Conservation (phyloP, 345 rosid genomes). For the Clausena lansium region DNA sequence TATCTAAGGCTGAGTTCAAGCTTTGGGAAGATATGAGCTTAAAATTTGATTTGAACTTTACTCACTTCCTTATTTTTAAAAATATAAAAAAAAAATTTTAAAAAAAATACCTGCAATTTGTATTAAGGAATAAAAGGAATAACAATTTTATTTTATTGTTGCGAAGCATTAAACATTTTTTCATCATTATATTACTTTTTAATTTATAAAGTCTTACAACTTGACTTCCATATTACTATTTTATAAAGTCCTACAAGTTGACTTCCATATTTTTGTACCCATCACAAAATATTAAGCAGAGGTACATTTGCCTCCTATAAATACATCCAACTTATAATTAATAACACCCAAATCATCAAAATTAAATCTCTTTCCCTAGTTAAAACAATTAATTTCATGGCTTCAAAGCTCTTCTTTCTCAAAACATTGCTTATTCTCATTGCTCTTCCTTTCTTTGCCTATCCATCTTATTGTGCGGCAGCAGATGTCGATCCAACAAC, state of each 20-base stretch:
- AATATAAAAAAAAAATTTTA: too few relatives aligned
- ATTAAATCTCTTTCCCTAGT: not conserved
- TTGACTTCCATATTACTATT: too few relatives aligned
- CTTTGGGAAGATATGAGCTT: too few relatives aligned
- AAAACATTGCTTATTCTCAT: not conserved
- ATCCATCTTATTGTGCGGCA: not conserved
- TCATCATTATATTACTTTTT: too few relatives aligned
- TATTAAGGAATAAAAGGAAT: too few relatives aligned
- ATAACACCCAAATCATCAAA: not conserved
- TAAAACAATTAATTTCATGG: not conserved
- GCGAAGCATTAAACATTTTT: too few relatives aligned
- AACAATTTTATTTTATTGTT: too few relatives aligned
- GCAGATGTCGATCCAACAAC: conserved; percentile 8
- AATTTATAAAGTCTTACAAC: too few relatives aligned
- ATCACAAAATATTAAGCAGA: not conserved
- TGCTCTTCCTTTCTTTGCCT: conserved; percentile 9
- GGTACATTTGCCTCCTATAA: not conserved
- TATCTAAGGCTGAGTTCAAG: too few relatives aligned
- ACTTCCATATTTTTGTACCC: not conserved
- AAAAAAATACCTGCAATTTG: too few relatives aligned
- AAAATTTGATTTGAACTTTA: too few relatives aligned
- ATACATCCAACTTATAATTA: not conserved
- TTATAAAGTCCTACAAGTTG: not conserved
- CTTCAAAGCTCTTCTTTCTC: conserved; percentile 1
- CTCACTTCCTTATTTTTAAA: too few relatives aligned